Base-by-base conservation (phyloP, 306 rosid genomes). In the Sesbania bispinosa region DNA sequence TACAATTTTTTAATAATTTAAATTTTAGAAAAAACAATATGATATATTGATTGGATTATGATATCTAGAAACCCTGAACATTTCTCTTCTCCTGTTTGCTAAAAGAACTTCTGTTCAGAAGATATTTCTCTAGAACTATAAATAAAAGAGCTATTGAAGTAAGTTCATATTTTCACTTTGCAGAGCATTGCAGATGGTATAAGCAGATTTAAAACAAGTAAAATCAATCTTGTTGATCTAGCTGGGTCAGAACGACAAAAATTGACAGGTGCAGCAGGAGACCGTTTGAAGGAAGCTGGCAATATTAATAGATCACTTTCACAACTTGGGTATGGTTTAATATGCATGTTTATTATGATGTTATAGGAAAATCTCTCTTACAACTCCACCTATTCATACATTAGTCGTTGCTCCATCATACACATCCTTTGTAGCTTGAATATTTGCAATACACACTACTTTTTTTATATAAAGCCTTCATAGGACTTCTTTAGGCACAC, bases 171-270 rank as follows among this genome's bases (percentile, higher is more conserved):
- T 70, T 67, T 62, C 63, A 80, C 82, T 80, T 78, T 71, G 77
- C 78, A 90, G 96, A 81, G 85, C 51, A 55, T 62, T 66, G 79
- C 82, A 71, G 88, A 82, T 82, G 96, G 89, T 21, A 45, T 79
- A 75, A 84, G 92, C 85, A 81, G 84, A 72, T 88, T 86, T 53
- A 90, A 86, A n/a, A n/a, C n/a, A n/a, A n/a, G n/a, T n/a, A n/a
- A n/a, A n/a, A n/a, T n/a, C n/a, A n/a, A n/a, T n/a, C 92, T 90
- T 68, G 96, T 90, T 79, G 96, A 90, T 82, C 76, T 90, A 68
- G 96, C 96, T 61, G 96, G 96, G 52, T 90, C 96, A 27, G 96
- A 90, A 81, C 63, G 96, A 43, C 96, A 90, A 65, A 90, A 90
- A 65, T 58, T 86, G 77, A 86, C 96, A 0, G 92, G 88, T 57